phyloP scores from a whole-genome alignment of 441 rosid genomes.

The Jatropha podagrica region DNA sequence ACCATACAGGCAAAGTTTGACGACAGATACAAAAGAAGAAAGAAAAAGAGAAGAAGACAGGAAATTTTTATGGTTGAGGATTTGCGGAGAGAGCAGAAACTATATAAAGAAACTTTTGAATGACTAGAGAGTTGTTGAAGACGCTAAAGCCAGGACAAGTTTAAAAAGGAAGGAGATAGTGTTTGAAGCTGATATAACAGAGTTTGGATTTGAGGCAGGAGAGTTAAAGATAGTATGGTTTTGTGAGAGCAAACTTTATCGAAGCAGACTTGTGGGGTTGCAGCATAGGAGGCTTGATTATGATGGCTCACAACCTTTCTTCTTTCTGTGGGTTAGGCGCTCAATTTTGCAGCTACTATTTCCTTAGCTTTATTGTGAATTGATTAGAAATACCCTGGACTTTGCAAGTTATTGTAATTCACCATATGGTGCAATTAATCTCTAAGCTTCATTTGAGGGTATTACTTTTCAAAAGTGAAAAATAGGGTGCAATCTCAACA shows the following conservation, averaged over 20 bases:
- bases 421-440: too few relatives aligned
- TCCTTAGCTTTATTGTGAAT: neutral
- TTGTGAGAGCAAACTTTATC: slow-evolving; percentile 18
- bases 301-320: neutral
- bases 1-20: slow-evolving; percentile 5
- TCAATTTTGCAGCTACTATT: neutral
- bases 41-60: too few relatives aligned
- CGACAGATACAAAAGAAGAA: slow-evolving; percentile 9
- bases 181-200: slow-evolving; percentile 20
- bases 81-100: neutral
- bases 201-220: slow-evolving; percentile 12
- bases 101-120: neutral
- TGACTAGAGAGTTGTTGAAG: slow-evolving; percentile 3
- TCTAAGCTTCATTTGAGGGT: too few relatives aligned
- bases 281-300: slow-evolving; percentile 11
- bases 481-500: too few relatives aligned
- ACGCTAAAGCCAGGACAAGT: slow-evolving; percentile 16
- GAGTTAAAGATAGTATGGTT: slow-evolving; percentile 5
- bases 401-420: too few relatives aligned
- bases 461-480: too few relatives aligned
- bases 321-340: slow-evolving; percentile 6
- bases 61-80: slow-evolving; percentile 2
- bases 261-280: slow-evolving; percentile 18
- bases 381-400: too few relatives aligned
- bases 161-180: slow-evolving; percentile 11